These are phyloP conservation scores for Metarhizium brunneum DNA, from an alignment of 2,329 filamentous ascomycete genomes.

Conservation along the genomic window DNA sequence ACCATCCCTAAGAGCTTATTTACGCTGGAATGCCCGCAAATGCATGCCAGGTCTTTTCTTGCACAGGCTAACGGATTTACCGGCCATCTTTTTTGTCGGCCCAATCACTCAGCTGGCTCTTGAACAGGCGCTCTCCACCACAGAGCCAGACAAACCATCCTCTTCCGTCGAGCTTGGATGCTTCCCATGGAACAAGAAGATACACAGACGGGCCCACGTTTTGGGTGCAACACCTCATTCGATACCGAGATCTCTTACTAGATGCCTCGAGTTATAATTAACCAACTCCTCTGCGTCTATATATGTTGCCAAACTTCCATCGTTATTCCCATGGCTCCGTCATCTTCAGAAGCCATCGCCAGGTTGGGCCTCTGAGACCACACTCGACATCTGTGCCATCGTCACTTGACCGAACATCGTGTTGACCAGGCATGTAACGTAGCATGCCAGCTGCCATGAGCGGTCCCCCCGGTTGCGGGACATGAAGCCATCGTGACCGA, in stretches of 20 bases:
- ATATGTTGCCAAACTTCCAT: not conserved
- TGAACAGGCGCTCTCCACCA: not conserved
- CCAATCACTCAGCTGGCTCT: not conserved
- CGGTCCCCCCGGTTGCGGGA: conserved; percentile 1
- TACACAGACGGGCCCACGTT: conserved; percentile 1
- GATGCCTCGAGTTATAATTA: not conserved
- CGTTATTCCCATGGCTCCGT: not conserved
- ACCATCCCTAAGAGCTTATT: conserved; percentile 6
- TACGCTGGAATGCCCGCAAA: conserved; percentile 7
- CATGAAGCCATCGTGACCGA: conserved; percentile 12
- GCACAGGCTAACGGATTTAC: not conserved
- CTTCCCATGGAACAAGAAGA: not conserved
- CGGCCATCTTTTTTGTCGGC: conserved; percentile 4
- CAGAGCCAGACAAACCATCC: not conserved
- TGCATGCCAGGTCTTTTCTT: conserved; percentile 9
- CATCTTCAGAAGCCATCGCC: not conserved
- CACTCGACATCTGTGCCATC: conserved; percentile 2
- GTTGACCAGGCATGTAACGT: conserved; percentile 8
- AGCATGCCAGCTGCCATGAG: conserved; percentile 9
- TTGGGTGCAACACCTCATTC: not conserved
- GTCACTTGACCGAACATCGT: conserved; percentile 7
- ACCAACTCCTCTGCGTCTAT: not conserved
- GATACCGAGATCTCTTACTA: not conserved
- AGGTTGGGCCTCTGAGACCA: conserved; percentile 5
- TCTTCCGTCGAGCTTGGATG: not conserved